Evolutionary conservation across 2,329 filamentous ascomycete genomes (phyloP), one percentile per base, ranked within the genome.

Genomic region (Fusarium clavum): DNA sequence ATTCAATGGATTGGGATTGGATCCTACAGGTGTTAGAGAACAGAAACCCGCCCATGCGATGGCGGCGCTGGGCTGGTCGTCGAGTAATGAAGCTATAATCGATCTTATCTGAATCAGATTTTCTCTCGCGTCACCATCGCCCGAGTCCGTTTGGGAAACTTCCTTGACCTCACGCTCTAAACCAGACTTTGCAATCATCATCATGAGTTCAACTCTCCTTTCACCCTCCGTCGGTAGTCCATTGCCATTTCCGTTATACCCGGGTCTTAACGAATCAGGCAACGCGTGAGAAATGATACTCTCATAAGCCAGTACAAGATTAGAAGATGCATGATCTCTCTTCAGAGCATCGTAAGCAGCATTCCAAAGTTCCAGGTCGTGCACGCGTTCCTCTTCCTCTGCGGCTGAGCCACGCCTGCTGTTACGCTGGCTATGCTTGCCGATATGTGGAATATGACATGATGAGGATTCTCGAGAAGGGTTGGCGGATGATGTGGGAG

Each of bases 11-110:
- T 57, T 25, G 20, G 13, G 38, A 25, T 27, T 44, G 24, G 29
- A n/a, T 60, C 76, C 32, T 75, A 81, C 79, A 54, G 79, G 79
- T 27, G 79, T 81, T 57, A 81, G 59, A 22, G 77, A 79, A 64
- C 78, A 80, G 29, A 81, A 71, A 14, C 79, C 79, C 6, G 78
- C 73, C 79, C 79, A 81, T 25, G 79, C 78, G 6, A 81, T 63
- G 11, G 76, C 74, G 9, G 77, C 71, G 6, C 76, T 74, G 8
- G 75, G 72, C 45, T 79, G 77, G 2, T 69, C 66, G 6, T 71
- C 57, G 46, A 77, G 58, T 13, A 77, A 41, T 16, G 60, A 64
- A 49, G 74, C 73, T n/a, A 81, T 73, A 2, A 69, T 73, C 6
- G 71, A 64, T 29, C 77, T 76, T 20, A 75, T 72, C 7, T 70